Conservation (phyloP, 2,329 filamentous ascomycete genomes). For the Colletotrichum sp. region DNA sequence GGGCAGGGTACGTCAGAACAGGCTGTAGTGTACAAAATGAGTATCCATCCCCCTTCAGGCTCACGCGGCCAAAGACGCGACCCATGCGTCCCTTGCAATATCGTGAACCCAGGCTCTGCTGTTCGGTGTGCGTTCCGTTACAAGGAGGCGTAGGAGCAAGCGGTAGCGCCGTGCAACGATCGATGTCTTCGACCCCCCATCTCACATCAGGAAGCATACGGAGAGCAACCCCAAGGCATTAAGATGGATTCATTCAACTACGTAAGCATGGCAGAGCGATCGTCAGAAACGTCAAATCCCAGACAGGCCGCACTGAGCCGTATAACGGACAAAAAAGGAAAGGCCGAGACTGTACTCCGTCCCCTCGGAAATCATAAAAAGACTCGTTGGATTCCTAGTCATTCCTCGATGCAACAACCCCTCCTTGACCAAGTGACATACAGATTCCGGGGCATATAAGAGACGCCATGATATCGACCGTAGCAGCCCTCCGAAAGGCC, state of each 20-base stretch:
- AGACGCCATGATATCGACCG: slow-evolving; percentile 33
- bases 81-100: neutral
- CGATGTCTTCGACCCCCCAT: neutral
- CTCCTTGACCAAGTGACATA: slow-evolving; percentile 23
- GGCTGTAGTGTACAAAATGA: neutral
- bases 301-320: slow-evolving; percentile 17
- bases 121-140: neutral
- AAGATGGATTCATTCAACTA: slow-evolving; percentile 27
- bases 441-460: slow-evolving; percentile 33
- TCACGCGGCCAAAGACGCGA: neutral
- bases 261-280: slow-evolving; percentile 24
- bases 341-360: slow-evolving; percentile 27
- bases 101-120: neutral
- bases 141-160: neutral
- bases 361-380: slow-evolving; percentile 29
- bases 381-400: slow-evolving; percentile 24
- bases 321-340: slow-evolving; percentile 23
- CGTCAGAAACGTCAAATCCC: slow-evolving; percentile 23
- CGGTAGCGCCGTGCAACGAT: neutral
- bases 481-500: slow-evolving; percentile 16
- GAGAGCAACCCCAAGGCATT: slow-evolving; percentile 8
- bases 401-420: slow-evolving; percentile 22
- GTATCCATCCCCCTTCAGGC: neutral
- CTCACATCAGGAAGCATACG: neutral
- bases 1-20: neutral